Conservation (phyloP, 2,329 filamentous ascomycete genomes). For the Exophiala bonariae region DNA sequence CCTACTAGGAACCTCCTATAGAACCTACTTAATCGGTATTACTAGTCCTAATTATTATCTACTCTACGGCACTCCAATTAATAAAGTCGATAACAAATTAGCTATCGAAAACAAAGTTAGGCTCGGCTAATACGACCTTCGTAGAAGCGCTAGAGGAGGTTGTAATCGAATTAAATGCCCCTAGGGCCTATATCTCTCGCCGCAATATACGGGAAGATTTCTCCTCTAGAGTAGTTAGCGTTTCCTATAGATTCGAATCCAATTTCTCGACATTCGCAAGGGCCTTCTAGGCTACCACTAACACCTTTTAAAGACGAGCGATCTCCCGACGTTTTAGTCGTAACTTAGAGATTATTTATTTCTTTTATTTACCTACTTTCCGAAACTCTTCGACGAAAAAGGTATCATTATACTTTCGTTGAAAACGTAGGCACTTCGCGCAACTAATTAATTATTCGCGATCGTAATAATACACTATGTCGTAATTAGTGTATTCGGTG, state of each 20-base stretch:
- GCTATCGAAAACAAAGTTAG: too few species aligned
- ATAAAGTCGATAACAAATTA: too few species aligned
- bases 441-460: background rate
- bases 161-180: background rate
- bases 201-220: background rate
- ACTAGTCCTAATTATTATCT: too few species aligned
- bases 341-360: background rate
- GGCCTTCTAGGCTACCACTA: too few species aligned
- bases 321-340: background rate
- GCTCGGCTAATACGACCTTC: too few species aligned
- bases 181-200: conserved; percentile 4
- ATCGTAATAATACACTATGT: conserved; percentile 1
- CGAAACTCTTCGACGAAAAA: conserved; percentile 6
- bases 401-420: conserved; percentile 1
- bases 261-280: too few species aligned
- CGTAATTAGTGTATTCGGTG: background rate
- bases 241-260: background rate
- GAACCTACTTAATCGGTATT: too few species aligned
- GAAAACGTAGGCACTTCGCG: background rate
- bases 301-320: too few species aligned
- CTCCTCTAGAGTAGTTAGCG: background rate
- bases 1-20: too few species aligned
- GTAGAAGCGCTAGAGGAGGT: too few species aligned
- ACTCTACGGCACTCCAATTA: too few species aligned
- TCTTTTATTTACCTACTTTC: conserved; percentile 2